Conservation (phyloP, 345 rosid species). For the Pistacia vera region DNA sequence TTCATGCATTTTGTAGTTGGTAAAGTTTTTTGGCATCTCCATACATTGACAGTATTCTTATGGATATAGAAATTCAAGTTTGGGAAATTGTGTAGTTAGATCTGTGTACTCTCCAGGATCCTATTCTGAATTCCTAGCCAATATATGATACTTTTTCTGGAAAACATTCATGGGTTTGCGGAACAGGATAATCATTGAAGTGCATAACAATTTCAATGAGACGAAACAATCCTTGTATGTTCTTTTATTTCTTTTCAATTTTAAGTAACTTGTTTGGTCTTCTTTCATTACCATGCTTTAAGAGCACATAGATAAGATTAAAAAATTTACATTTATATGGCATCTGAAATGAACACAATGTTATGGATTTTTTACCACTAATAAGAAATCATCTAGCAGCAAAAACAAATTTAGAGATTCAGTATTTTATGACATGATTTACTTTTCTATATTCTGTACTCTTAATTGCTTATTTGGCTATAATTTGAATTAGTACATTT, state of each 20-base stretch:
- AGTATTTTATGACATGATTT: not conserved
- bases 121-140: not conserved
- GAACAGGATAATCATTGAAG: not conserved
- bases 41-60: not conserved
- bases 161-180: not conserved
- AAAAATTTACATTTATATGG: not conserved
- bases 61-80: not conserved
- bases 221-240: not conserved
- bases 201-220: not conserved
- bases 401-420: not conserved
- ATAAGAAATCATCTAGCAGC: not conserved
- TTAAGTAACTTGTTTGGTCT: not conserved
- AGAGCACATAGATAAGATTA: not conserved
- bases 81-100: not conserved
- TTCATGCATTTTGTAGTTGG: not conserved
- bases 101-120: not conserved
- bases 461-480: not conserved
- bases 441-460: not conserved
- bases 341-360: not conserved
- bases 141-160: not conserved
- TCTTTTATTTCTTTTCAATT: not conserved
- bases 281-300: not conserved
- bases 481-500: not conserved
- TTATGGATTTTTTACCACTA: not conserved
- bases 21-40: not conserved